Evolutionary conservation across 768 basidiomycete species (phyloP).

Genomic region (Albatrellus ellisii): DNA sequence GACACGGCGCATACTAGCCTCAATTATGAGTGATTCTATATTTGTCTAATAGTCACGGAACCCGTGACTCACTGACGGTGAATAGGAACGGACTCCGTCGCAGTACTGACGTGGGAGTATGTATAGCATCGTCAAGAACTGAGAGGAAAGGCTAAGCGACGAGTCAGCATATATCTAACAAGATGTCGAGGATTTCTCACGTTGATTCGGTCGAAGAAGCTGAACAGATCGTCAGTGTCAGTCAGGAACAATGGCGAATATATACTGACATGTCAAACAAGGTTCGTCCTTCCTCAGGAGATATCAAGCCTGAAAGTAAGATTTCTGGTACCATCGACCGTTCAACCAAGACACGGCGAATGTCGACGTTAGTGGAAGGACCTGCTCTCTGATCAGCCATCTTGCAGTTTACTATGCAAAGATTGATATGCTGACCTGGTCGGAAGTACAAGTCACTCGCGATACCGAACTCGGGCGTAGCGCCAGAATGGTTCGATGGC

Average conservation of each 20-base stretch:
- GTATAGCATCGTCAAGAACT: conserved; percentile 41
- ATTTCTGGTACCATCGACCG: conserved; percentile 21
- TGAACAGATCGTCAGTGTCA: conserved; percentile 11
- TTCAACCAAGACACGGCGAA: conserved; percentile 21
- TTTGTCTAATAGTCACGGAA: not conserved
- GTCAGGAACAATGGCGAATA: not conserved
- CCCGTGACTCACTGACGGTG: conserved; percentile 36
- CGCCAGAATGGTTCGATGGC: not conserved
- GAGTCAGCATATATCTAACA: conserved; percentile 12
- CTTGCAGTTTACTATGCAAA: not conserved
- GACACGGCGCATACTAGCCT: conserved; percentile 52
- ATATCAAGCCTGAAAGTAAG: conserved; percentile 19
- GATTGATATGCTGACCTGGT: conserved; percentile 4
- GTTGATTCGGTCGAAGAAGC: conserved; percentile 43
- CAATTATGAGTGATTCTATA: conserved; percentile 6
- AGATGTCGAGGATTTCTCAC: conserved; percentile 19
- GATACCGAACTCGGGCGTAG: conserved; percentile 4
- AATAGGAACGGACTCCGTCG: conserved; percentile 46
- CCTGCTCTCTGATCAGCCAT: conserved; percentile 8
- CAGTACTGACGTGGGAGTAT: conserved; percentile 39
- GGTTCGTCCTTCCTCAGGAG: conserved; percentile 17
- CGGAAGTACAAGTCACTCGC: conserved; percentile 13
- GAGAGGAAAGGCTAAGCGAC: conserved; percentile 38
- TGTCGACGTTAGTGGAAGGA: conserved; percentile 18
- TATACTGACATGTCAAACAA: conserved; percentile 20